A percentile compares a stretch with the other conserved stretches of the same genome.
These are phyloP conservation scores for Coprinopsis sp. DNA, from an alignment of 768 basidiomycete genomes.

Conservation along the genomic window DNA sequence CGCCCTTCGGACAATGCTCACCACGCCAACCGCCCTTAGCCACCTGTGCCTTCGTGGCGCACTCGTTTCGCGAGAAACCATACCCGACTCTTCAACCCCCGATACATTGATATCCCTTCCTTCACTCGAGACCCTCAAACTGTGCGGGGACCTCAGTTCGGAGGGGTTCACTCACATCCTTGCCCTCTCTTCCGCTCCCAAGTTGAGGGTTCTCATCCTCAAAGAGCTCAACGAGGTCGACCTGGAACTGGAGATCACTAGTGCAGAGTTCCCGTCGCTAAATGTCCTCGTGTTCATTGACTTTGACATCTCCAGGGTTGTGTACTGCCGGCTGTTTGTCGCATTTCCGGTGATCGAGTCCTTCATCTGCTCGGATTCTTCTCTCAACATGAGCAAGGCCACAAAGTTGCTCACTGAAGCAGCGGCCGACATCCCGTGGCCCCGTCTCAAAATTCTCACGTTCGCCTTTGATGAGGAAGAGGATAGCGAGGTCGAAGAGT, in stretches of 20 bases:
- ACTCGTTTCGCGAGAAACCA: constrained; percentile 36
- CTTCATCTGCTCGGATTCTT: constrained; percentile 25
- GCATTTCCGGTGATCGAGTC: constrained; percentile 29
- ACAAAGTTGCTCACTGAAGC: background rate
- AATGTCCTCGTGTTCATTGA: constrained; percentile 35
- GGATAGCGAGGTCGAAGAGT: constrained; percentile 22
- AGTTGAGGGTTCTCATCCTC: constrained; percentile 35
- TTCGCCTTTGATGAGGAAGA: constrained; percentile 25
- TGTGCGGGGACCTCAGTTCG: constrained; percentile 45
- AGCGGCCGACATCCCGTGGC: constrained; percentile 26
- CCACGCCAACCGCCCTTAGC: too few relatives aligned
- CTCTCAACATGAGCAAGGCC: constrained; percentile 8
- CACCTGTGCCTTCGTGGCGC: constrained; percentile 43
- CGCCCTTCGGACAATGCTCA: too few relatives aligned
- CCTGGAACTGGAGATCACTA: constrained; percentile 21
- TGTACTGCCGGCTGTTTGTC: constrained; percentile 26
- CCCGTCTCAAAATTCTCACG: constrained; percentile 27
- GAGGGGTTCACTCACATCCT: too few relatives aligned
- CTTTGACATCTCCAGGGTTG: constrained; percentile 33
- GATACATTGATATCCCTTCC: constrained; percentile 32
- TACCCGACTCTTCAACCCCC: too few relatives aligned
- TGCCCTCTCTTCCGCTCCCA: too few relatives aligned
- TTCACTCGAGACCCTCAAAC: constrained; percentile 35
- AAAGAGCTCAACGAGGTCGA: constrained; percentile 40
- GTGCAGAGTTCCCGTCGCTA: constrained; percentile 29